Base-by-base conservation (phyloP, 1,284 basidiomycete genomes). In the Trametes sp. region DNA sequence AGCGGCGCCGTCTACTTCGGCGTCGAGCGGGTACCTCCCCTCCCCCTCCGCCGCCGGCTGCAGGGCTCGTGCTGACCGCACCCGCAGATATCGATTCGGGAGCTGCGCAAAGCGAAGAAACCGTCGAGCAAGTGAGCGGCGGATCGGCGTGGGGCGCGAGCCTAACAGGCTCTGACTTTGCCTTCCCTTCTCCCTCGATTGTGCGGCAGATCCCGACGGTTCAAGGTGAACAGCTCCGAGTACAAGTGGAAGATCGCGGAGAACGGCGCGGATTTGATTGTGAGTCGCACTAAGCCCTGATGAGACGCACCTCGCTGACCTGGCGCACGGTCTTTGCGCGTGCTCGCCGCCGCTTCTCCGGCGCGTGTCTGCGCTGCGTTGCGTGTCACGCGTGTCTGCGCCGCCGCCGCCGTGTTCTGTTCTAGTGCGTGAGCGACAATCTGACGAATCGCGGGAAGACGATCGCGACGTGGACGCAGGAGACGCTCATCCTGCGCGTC, bases 221-320 rank as follows among this genome's bases (percentile, higher is more conserved):
- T 87, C 76, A 85, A 81, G 67, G 82, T 75, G 41, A 74, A 73
- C 24, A 80, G 79, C 33, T 71, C 76, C 28, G 82, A 85, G 67
- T 87, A 87, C 75, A 87, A 86, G 69, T 87, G 86, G 86, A 87
- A 85, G 72, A 74, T 81, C 49, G 73, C 73, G 57, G 80, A 82
- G 46, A 80, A 82, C 59, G 77, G 76, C 46, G 69, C 53, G 35
- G 81, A 84, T 71, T 75, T 87, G 54, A 75, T 80, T 61, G 86
- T 87, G 69, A 69, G 83, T 73, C 51, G 52, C 59, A 57, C 55
- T 29, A 35, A 33, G 24, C 48, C 58, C 38, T 19, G 54, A 51
- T 31, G 28, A 41, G 52, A 16, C 45, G 45, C 35, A 29, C 29
- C 44, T 26, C 36, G 21, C 42, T 45, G 42, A 23, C 11, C 24